Evolutionary conservation across 2,329 filamentous ascomycete species (phyloP), one percentile per base, ranked within the genome.

Genomic region (Fusarium sp.): DNA sequence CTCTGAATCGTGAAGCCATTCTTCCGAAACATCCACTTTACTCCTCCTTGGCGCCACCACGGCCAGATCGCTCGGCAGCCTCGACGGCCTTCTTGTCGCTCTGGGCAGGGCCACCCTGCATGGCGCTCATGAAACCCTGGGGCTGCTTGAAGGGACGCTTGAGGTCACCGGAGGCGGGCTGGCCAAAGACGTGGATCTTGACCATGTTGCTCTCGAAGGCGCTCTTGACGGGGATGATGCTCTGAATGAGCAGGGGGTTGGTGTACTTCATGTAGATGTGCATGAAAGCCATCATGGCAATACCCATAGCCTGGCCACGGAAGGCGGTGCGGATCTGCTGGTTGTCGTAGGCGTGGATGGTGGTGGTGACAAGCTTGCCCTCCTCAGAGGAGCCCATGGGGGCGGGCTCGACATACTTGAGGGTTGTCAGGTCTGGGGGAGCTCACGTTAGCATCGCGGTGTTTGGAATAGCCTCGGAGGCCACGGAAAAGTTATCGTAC

Each of bases 241-340:
- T 97, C 89, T 99, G 96, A 85, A 99, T 97, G 77, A 98, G 86
- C 52, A 99, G 92, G 42, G 96, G 96, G 90, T 98, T 99, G 85
- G 94, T 98, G 91, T 98, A 99, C 82, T 98, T 94, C 88, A 99
- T 92, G 90, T 98, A 99, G 67, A 99, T 73, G 85, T 99, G 96
- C 95, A 99, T 98, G 78, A 98, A 93, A 67, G 83, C 90, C 95
- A 99, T 98, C 94, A 99, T 99, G 81, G 88, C 94, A 62, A 99
- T 87, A 64, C 96, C 96, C 93, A 97, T 98, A 76, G 97, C 84
- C 85, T 98, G 95, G 70, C 91, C 88, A 82, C 96, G 96, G 88
- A 95, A 93, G 72, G 94, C 87, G 70, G 88, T 85, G 83, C 92
- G 92, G 79, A 98, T 88, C 85, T 98, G 95, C 75, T 88, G 84